phyloP scores from a whole-genome alignment of 192 early-diverging fungal genomes.

The Haplosporangium gracile region DNA sequence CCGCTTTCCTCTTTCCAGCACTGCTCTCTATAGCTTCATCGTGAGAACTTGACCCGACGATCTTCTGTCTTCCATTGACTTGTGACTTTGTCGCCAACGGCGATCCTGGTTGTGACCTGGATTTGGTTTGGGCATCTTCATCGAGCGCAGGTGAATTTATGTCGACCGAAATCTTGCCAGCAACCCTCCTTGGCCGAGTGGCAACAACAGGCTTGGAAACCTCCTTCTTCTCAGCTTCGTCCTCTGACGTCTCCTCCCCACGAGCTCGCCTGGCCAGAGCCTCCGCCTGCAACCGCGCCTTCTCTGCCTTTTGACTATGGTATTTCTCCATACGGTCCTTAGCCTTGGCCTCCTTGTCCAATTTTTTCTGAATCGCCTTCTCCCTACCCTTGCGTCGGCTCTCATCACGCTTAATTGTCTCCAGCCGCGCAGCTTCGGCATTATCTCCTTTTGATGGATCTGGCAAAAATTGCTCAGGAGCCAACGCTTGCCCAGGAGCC shows the following conservation, averaged over 20 bases:
- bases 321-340: not conserved
- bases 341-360: not conserved
- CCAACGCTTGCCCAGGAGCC: not conserved
- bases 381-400: not conserved
- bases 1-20: not conserved
- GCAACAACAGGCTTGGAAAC: not conserved
- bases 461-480: not conserved
- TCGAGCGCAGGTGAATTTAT: not conserved
- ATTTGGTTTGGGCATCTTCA: not conserved
- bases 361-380: slow-evolving; percentile 13
- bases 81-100: not conserved
- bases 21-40: not conserved
- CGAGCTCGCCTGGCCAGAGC: slow-evolving; percentile 4
- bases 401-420: slow-evolving; percentile 18
- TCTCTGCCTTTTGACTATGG: not conserved
- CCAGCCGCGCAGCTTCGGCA: not conserved
- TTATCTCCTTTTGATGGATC: not conserved
- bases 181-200: not conserved
- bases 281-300: not conserved
- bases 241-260: not conserved
- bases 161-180: not conserved
- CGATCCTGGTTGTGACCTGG: not conserved
- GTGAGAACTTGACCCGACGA: not conserved
- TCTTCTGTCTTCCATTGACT: not conserved
- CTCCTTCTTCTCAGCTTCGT: not conserved